Evolutionary conservation across 164 flowering plant species (phyloP).

Genomic region (grape (Vitis vinifera)): DNA sequence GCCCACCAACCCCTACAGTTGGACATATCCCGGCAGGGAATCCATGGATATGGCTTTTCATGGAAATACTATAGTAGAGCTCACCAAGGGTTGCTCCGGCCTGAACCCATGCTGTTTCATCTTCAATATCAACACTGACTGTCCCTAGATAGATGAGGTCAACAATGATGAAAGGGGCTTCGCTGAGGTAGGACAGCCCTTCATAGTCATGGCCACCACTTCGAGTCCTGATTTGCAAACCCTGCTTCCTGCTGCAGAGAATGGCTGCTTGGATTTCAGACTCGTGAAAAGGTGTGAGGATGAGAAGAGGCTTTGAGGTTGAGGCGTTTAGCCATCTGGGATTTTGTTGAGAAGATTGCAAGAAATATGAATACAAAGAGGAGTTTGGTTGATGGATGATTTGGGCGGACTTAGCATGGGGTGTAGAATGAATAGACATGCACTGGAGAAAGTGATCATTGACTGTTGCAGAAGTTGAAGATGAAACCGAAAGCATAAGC

Average conservation of each 20-base stretch:
- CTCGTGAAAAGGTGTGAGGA: conserved; percentile 30
- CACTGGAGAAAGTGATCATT: conserved; percentile 16
- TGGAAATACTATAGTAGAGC: conserved; percentile 25
- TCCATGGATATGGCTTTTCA: conserved; percentile 23
- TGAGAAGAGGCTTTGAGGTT: conserved; percentile 19
- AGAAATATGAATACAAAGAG: conserved; percentile 8
- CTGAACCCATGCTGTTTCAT: conserved; percentile 34
- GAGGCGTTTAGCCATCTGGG: conserved; percentile 12
- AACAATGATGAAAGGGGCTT: conserved; percentile 24
- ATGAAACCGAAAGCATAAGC: conserved; percentile 11
- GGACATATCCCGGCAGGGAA: conserved; percentile 38
- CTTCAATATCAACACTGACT: conserved; percentile 11
- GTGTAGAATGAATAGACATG: conserved; percentile 11
- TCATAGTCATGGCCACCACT: conserved; percentile 44
- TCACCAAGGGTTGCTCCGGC: conserved; percentile 37
- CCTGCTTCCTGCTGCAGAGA: conserved; percentile 12
- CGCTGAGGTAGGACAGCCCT: conserved; percentile 26
- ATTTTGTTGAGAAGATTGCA: conserved; percentile 18
- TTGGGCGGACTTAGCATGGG: conserved; percentile 3
- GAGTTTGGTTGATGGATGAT: conserved; percentile 9
- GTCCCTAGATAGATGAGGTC: conserved; percentile 24
- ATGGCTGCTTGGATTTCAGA: conserved; percentile 27
- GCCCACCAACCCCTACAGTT: conserved; percentile 38
- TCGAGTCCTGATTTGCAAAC: conserved; percentile 24
- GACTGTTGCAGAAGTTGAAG: conserved; percentile 1